Percentiles rank a stretch among this genome's conserved stretches.
phyloP scores from a whole-genome alignment of 1,284 basidiomycete genomes.

The Malassezia sympodialis region DNA sequence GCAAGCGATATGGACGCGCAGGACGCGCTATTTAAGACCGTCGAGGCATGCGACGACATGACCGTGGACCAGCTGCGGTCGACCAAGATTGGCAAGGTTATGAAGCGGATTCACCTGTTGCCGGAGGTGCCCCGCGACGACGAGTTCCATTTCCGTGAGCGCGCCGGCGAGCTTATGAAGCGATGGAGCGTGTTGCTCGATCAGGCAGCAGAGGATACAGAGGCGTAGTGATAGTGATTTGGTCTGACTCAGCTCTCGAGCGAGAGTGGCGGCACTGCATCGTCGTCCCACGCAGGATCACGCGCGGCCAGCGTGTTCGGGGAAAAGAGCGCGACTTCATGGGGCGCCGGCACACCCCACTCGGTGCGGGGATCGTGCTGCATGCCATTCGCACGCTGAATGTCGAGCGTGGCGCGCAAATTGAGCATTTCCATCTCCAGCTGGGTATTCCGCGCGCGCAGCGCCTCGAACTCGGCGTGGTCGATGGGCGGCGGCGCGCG shows the following conservation, averaged over 20 bases:
- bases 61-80: conserved; percentile 69
- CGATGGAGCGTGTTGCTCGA: conserved; percentile 40
- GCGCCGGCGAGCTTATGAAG: conserved; percentile 53
- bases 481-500: background rate
- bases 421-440: conserved; percentile 11
- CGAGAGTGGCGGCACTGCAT: conserved; percentile 11
- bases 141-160: conserved; percentile 73
- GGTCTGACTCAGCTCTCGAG: background rate
- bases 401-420: background rate
- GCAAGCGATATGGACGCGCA: conserved; percentile 51
- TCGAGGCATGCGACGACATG: conserved; percentile 71
- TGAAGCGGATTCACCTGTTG: conserved; percentile 79
- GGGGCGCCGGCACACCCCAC: too few species aligned
- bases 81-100: conserved; percentile 96
- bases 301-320: conserved; percentile 9
- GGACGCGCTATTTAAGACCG: conserved; percentile 66
- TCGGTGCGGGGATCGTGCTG: background rate
- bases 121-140: conserved; percentile 64
- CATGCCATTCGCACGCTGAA: background rate
- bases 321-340: conserved; percentile 4
- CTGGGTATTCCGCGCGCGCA: background rate
- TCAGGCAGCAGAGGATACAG: background rate
- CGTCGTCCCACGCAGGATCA: background rate
- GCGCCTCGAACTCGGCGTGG: conserved; percentile 4
- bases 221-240: background rate